Percentiles rank a stretch among this genome's conserved stretches.
These are phyloP conservation scores for Kwoniella dejecticola DNA, from an alignment of 768 basidiomycete genomes.

Conservation along the genomic window DNA sequence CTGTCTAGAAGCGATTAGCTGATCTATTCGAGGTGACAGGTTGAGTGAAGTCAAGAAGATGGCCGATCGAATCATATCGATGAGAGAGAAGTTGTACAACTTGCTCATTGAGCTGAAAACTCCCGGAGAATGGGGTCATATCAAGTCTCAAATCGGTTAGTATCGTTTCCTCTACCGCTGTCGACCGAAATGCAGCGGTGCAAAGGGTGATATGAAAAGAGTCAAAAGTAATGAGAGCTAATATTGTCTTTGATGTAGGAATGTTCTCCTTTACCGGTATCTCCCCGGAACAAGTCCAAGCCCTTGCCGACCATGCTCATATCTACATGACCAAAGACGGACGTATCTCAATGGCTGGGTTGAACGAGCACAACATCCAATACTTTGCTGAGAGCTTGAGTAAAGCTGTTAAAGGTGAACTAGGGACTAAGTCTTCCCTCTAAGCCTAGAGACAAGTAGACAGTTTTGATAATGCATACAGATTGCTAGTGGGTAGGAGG, in stretches of 20 bases:
- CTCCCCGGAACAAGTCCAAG: conserved; percentile 48
- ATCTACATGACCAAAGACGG: conserved; percentile 58
- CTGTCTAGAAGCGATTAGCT: neutral
- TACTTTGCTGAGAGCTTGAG: conserved; percentile 57
- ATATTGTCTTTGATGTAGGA: conserved; percentile 9
- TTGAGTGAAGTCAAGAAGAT: conserved; percentile 77
- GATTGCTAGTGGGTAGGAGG: too few relatives aligned
- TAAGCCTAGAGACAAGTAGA: neutral
- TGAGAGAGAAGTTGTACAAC: conserved; percentile 75
- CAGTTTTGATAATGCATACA: too few relatives aligned
- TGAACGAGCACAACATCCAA: conserved; percentile 74
- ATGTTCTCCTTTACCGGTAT: conserved; percentile 46
- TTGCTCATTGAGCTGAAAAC: conserved; percentile 68
- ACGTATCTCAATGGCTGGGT: conserved; percentile 90
- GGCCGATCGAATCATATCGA: conserved; percentile 87
- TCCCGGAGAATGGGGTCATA: conserved; percentile 92
- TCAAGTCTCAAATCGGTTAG: conserved; percentile 80
- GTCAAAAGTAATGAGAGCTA: conserved; percentile 2
- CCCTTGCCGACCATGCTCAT: conserved; percentile 52
- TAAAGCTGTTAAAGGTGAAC: conserved; percentile 56
- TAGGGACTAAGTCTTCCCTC: conserved; percentile 42
- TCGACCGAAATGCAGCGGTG: too few relatives aligned
- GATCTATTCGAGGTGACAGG: conserved; percentile 28
- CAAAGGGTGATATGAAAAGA: too few relatives aligned
- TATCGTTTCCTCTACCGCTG: neutral